Conservation (phyloP, 1,284 basidiomycete species). For the Mycosarcoma maydis region DNA sequence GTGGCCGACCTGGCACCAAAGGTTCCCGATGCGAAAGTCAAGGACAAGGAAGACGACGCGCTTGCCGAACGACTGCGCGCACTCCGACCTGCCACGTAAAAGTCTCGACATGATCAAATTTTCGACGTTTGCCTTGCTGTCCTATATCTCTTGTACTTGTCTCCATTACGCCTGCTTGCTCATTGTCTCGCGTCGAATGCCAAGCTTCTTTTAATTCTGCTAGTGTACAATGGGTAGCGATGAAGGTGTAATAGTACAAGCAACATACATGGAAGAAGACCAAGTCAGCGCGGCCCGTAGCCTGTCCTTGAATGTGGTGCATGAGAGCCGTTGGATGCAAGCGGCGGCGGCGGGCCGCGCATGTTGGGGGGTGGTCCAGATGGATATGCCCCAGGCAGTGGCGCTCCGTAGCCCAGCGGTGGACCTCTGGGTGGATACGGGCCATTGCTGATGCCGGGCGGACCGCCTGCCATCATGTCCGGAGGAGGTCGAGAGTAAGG, state of each 20-base stretch:
- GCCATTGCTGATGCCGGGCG: conserved; percentile 13
- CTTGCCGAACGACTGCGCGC: conserved; percentile 74
- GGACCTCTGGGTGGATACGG: conserved; percentile 35
- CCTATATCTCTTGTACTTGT: too few relatives aligned
- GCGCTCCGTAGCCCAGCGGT: conserved; percentile 35
- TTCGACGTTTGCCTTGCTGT: too few relatives aligned
- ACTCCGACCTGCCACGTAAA: conserved; percentile 60
- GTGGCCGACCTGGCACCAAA: conserved; percentile 60
- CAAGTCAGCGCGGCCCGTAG: conserved; percentile 23
- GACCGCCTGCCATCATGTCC: conserved; percentile 25
- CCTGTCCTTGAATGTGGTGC: conserved; percentile 19
- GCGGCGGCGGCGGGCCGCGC: conserved; percentile 22
- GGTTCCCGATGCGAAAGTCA: conserved; percentile 29
- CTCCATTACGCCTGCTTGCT: neutral
- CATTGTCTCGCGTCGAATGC: conserved; percentile 1
- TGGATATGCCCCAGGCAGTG: conserved; percentile 16
- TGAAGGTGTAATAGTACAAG: neutral
- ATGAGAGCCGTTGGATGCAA: conserved; percentile 19
- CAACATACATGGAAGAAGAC: neutral
- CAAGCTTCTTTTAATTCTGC: conserved; percentile 3
- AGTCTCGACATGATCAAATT: too few relatives aligned
- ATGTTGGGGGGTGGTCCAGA: conserved; percentile 36
- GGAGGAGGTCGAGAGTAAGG: conserved; percentile 42
- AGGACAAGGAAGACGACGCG: conserved; percentile 72
- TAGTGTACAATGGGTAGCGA: conserved; percentile 16